Percentiles rank a stretch among this genome's conserved stretches.
phyloP scores from a whole-genome alignment of 768 basidiomycete genomes.

The Strobilomyces confusus region DNA sequence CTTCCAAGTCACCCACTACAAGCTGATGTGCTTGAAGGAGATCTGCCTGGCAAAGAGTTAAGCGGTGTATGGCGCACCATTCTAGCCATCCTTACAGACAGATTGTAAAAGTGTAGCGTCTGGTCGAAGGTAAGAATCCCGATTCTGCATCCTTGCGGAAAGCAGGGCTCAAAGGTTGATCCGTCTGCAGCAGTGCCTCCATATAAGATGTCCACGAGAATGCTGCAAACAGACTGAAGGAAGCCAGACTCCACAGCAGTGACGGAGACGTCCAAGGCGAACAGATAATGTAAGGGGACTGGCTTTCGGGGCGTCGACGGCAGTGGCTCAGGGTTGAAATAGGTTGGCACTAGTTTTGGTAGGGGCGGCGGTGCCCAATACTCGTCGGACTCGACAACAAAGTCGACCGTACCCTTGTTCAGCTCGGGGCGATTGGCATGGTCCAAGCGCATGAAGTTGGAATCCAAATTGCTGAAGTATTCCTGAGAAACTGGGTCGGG shows the following conservation, averaged over 20 bases:
- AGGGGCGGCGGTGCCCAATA: slow-evolving; percentile 83
- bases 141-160: slow-evolving; percentile 54
- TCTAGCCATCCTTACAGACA: slow-evolving; percentile 57
- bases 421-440: slow-evolving; percentile 81
- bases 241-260: slow-evolving; percentile 69
- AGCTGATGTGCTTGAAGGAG: slow-evolving; percentile 58
- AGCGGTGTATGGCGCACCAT: slow-evolving; percentile 11
- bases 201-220: slow-evolving; percentile 61
- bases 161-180: slow-evolving; percentile 42
- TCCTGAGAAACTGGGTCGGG: slow-evolving; percentile 58
- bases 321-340: slow-evolving; percentile 48
- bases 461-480: slow-evolving; percentile 83
- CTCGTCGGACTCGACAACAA: slow-evolving; percentile 63
- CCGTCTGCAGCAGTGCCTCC: slow-evolving; percentile 45
- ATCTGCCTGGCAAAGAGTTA: slow-evolving; percentile 36
- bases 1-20: slow-evolving; percentile 86
- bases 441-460: slow-evolving; percentile 73
- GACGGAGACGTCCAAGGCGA: slow-evolving; percentile 80
- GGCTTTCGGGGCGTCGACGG: slow-evolving; percentile 49
- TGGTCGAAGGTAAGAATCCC: slow-evolving; percentile 82
- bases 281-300: slow-evolving; percentile 69
- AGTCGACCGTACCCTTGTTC: slow-evolving; percentile 88
- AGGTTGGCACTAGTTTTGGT: slow-evolving; percentile 48
- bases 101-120: slow-evolving; percentile 82
- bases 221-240: slow-evolving; percentile 58